Base-by-base conservation (phyloP, 129 eudicot genomes). In the Helianthus tuberosus region DNA sequence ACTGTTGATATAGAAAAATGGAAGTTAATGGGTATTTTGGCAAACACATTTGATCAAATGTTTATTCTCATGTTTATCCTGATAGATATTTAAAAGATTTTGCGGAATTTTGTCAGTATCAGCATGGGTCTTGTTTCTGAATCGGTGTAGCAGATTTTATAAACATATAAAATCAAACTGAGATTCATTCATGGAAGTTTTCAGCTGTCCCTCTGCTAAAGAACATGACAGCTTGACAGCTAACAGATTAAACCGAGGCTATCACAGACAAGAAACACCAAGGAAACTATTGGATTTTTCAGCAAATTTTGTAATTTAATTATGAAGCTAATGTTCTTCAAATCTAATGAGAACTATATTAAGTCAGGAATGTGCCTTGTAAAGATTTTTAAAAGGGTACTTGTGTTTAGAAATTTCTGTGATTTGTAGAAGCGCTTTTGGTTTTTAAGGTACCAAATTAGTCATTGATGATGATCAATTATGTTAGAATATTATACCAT, bases 221-320 rank as follows among this genome's bases (percentile, higher is more conserved):
- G 66, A 79, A 75, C 93, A 88, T 77, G 80, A 85, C 93, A 88
- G 93, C 87, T 10, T 41, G 9, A 41, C 10, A 76, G 46, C 52
- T 44, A 74, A 55, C 27, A 39, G 15, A 68, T 76, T 76, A 59
- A 67, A 8, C 36, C 5, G 36, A 32, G 4, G 36, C 4, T 32
- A 32, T 32, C 36, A 32, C 4, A 32, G 36, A 32, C 36, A 32
- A 3, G 36, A 32, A 32, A 32, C 36, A 32, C 36, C 36, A 32
- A 32, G 36, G 36, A 32, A 32, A 29, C 35, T 29, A 29, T 29
- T 29, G 35, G 35, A 29, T 29, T 67, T 59, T 76, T 57, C 55
- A 76, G 23, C 38, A 54, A 66, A 53, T 66, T 66, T 66, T 66
- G 60, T 66, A 67, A 43, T 41, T 60, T 41, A 23, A 55, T 52